These are phyloP conservation scores for Casuarina glauca DNA, from an alignment of 306 rosid genomes.

Conservation along the genomic window DNA sequence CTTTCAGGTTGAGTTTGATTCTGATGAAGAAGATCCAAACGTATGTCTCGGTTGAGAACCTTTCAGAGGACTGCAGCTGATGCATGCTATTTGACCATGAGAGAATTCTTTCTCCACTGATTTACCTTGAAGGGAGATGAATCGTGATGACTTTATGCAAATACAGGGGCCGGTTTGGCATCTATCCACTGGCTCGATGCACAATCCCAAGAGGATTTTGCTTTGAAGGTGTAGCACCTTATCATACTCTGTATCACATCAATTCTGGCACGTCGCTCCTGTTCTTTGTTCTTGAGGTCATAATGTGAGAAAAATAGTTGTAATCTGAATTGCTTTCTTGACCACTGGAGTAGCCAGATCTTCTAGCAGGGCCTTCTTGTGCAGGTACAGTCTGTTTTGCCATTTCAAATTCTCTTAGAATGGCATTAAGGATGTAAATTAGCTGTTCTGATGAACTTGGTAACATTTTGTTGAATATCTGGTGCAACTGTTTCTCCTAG, in stretches of 20 bases:
- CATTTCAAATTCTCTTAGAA: not conserved
- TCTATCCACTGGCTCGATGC: conserved; percentile 6
- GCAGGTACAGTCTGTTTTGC: not conserved
- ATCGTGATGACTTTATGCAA: not conserved
- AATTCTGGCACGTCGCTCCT: not conserved
- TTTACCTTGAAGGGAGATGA: not conserved
- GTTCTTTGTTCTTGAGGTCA: not conserved
- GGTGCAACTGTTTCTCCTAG: no score
- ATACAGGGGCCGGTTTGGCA: not conserved
- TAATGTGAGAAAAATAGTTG: not conserved
- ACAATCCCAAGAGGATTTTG: not conserved
- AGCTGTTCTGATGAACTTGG: not conserved
- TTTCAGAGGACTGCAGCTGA: conserved; percentile 20
- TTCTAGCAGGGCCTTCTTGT: not conserved
- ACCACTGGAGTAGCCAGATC: not conserved
- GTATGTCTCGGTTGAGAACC: conserved; percentile 39
- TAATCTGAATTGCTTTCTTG: not conserved
- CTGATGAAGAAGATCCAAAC: conserved; percentile 53
- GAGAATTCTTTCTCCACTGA: not conserved
- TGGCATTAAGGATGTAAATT: not conserved
- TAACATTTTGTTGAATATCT: no score
- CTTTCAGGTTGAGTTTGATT: conserved; percentile 48
- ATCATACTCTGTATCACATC: not conserved
- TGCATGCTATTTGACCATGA: conserved; percentile 9
- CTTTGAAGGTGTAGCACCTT: not conserved